Conservation (phyloP, 164 flowering plant species). For the Malania oleifera region DNA sequence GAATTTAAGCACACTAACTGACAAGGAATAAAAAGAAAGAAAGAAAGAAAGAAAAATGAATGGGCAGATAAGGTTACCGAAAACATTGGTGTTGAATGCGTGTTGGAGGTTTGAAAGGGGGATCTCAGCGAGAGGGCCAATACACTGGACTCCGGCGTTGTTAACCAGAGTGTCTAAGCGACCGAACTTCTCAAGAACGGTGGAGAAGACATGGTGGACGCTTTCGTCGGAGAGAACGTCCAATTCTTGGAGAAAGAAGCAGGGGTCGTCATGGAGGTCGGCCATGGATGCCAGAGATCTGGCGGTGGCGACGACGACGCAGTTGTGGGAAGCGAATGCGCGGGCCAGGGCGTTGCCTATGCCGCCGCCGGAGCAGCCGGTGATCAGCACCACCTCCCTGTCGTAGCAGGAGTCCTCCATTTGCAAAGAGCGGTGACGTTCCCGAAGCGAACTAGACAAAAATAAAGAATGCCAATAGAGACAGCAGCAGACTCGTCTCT, state of each 20-base stretch:
- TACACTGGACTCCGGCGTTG: conserved; percentile 85
- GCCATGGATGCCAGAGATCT: conserved; percentile 53
- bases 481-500: too few species aligned
- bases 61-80: conserved; percentile 42
- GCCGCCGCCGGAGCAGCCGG: conserved; percentile 84
- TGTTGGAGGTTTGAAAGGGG: conserved; percentile 53
- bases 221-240: conserved; percentile 76
- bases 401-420: too few species aligned
- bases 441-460: too few species aligned
- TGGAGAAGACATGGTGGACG: conserved; percentile 33
- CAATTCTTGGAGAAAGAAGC: conserved; percentile 55
- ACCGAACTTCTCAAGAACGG: conserved; percentile 52
- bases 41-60: too few species aligned
- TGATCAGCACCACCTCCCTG: conserved; percentile 61
- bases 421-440: too few species aligned
- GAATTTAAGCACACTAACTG: too few species aligned
- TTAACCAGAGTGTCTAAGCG: conserved; percentile 77
- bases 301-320: conserved; percentile 76
- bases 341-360: conserved; percentile 80
- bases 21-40: too few species aligned
- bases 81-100: conserved; percentile 78
- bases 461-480: too few species aligned
- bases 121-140: conserved; percentile 86
- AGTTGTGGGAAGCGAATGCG: conserved; percentile 58
- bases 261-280: conserved; percentile 42